Evolutionary conservation across 2,329 filamentous ascomycete species (phyloP), one percentile per base, ranked within the genome.

Genomic region (Colletotrichum sublineola): DNA sequence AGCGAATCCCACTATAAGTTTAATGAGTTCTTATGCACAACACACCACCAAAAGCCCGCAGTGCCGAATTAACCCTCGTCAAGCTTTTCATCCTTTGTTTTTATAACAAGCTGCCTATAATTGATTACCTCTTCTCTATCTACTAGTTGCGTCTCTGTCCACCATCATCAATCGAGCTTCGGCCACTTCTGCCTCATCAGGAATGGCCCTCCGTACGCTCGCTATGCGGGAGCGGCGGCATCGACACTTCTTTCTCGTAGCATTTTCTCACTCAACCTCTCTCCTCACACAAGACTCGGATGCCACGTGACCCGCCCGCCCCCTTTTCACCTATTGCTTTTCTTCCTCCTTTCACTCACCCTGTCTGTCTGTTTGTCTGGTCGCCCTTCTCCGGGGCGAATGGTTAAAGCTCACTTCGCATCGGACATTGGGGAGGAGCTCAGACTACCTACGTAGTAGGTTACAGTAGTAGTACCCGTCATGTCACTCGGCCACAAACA

Each of bases 1-100:
- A 67, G 36, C 15, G 57, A 48, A 40, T 53, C 20, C 46, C 15
- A 18, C 2, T 9, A 31, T 29, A 29, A 50, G 67, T 73, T 64
- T 60, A 73, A 73, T 65, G 70, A 73, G 31, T 20, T 29, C 56
- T 72, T 48, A 73, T 73, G 70, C 70, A 48, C 46, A 36, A 24
- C 40, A 29, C 20, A 24, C 44, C 14, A 20, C 15, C 24, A 24
- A 24, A 24, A 24, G 24, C 24, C 24, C 24, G 24, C 24, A 24
- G 24, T 24, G 24, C 24, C 24, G 24, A 44, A 11, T 5, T 4
- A 53, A 14, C n/a, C 40, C 14, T 38, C 42, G 40, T 40, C 24
- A 46, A 38, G 44, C 33, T 46, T 29, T 42, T 44, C 40, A 33
- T 60, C 18, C 6, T 6, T 20, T 67, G 46, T 55, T 56, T n/a